A percentile compares a stretch with the other conserved stretches of the same genome.
Evolutionary conservation across 1,284 basidiomycete genomes (phyloP).

Genomic region (Pterula multifida): DNA sequence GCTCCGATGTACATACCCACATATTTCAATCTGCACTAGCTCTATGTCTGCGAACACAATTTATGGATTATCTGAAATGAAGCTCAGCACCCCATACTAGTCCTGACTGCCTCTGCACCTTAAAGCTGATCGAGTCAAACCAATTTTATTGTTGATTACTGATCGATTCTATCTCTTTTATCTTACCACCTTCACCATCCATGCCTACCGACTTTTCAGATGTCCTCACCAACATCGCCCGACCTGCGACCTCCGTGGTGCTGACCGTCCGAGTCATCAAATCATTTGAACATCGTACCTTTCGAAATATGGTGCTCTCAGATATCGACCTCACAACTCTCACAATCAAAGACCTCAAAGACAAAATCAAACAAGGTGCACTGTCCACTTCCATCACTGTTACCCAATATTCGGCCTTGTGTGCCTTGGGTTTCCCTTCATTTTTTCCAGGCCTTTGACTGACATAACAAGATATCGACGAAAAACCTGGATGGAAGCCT

Average conservation of each 20-base stretch:
- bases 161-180: neutral
- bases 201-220: slow-evolving; percentile 36
- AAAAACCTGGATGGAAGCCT: slow-evolving; percentile 74
- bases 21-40: too few relatives aligned
- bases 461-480: slow-evolving; percentile 46
- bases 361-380: slow-evolving; percentile 51
- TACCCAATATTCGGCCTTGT: neutral
- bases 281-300: slow-evolving; percentile 86
- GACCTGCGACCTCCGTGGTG: slow-evolving; percentile 63
- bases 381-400: slow-evolving; percentile 5
- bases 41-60: too few relatives aligned
- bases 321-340: slow-evolving; percentile 69
- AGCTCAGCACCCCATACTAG: too few relatives aligned
- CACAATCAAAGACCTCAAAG: slow-evolving; percentile 72
- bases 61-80: too few relatives aligned
- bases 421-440: slow-evolving; percentile 4
- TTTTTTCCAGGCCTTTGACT: slow-evolving; percentile 7
- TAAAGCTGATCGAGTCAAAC: too few relatives aligned
- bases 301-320: slow-evolving; percentile 79
- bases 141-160: too few relatives aligned
- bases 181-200: slow-evolving; percentile 1
- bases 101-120: too few relatives aligned
- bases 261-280: slow-evolving; percentile 93
- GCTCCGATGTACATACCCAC: too few relatives aligned
- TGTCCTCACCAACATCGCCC: slow-evolving; percentile 50